phyloP scores from a whole-genome alignment of 2,329 filamentous ascomycete genomes.

The Ophiostoma perfectum region DNA sequence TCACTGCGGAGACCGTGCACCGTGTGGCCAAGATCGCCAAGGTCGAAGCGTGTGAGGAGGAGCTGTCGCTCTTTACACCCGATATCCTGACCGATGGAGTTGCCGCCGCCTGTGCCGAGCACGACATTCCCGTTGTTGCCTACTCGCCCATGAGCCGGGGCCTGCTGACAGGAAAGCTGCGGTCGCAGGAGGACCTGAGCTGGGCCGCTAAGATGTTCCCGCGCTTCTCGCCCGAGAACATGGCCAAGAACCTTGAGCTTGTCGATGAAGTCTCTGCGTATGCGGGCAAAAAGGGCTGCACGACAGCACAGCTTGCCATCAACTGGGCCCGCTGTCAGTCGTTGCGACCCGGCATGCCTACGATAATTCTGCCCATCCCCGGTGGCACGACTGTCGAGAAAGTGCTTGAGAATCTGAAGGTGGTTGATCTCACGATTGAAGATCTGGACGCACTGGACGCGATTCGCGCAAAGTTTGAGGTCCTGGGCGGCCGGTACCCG shows the following conservation, averaged over 20 bases:
- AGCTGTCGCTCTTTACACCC: constrained; percentile 47
- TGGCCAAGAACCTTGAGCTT: constrained; percentile 46
- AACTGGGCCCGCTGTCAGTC: constrained; percentile 50
- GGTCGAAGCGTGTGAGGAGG: constrained; percentile 45
- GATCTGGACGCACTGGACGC: constrained; percentile 38
- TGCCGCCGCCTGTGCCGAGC: constrained; percentile 43
- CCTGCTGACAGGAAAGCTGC: constrained; percentile 16
- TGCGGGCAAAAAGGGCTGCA: constrained; percentile 45
- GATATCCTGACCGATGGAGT: constrained; percentile 49
- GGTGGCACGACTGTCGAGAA: constrained; percentile 38
- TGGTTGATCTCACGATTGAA: constrained; percentile 34
- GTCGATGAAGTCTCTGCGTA: constrained; percentile 43
- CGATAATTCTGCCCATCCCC: constrained; percentile 45
- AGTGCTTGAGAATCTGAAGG: constrained; percentile 44
- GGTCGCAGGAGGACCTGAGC: constrained; percentile 14
- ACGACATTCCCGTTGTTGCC: constrained; percentile 52
- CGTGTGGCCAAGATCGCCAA: constrained; percentile 39
- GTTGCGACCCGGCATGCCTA: constrained; percentile 35
- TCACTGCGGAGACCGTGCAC: constrained; percentile 44
- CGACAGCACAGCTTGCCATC: constrained; percentile 48
- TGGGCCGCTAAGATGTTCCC: constrained; percentile 32
- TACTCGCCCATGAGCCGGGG: constrained; percentile 51
- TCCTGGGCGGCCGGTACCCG: neutral
- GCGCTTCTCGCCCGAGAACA: constrained; percentile 47
- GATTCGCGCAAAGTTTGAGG: neutral